Conservation (phyloP, 257 asterid genomes). For the Galeopsis tetrahit region DNA sequence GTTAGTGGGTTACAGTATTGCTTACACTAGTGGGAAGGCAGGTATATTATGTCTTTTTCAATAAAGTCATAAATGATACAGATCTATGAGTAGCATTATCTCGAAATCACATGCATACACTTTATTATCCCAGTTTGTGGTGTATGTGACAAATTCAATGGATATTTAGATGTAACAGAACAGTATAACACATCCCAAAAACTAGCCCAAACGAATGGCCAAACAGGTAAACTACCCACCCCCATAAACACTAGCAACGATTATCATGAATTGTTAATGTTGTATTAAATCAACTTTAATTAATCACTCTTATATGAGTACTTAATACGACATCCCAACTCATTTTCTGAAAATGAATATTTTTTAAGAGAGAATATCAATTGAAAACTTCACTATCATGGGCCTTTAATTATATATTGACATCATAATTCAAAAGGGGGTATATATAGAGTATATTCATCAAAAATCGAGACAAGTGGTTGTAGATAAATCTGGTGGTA, state of each 20-base stretch:
- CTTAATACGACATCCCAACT: background rate
- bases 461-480: constrained; percentile 24
- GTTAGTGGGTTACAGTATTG: constrained; percentile 16
- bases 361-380: background rate
- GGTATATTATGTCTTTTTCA: constrained; percentile 10
- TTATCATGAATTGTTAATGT: no score
- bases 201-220: background rate
- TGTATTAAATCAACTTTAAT: background rate
- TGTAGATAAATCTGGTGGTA: constrained; percentile 27
- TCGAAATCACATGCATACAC: constrained; percentile 12
- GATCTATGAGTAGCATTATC: constrained; percentile 4
- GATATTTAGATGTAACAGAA: background rate
- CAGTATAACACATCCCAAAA: background rate
- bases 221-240: background rate
- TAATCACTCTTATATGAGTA: background rate
- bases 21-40: constrained; percentile 19
- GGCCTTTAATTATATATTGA: background rate
- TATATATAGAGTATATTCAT: background rate
- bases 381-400: background rate
- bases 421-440: background rate
- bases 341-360: background rate
- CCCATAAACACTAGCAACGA: background rate
- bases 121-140: background rate
- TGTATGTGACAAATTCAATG: background rate
- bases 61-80: constrained; percentile 15